Evolutionary conservation across 441 rosid species (phyloP), one percentile per base, ranked within the genome.

Genomic region (Manihot esculenta): DNA sequence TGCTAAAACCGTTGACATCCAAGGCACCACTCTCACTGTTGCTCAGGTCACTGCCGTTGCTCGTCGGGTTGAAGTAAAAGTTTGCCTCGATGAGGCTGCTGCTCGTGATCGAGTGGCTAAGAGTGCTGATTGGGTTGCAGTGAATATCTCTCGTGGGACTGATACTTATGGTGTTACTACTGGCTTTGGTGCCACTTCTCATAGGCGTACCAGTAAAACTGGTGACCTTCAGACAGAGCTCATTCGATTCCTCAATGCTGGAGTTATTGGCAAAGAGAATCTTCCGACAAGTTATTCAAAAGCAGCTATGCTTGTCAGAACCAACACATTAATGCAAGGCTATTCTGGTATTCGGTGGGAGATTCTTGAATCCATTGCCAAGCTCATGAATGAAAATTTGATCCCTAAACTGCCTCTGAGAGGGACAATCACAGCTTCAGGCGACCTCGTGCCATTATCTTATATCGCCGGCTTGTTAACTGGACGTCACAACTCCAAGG

Each of bases 131-230:
- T 84, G 87, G 87, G 84, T 84, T 15, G 69, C 84, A 10, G 67
- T 68, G 33, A 81, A 64, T 53, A 74, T 84, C 50, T 49, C 62
- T 2, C 69, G 73, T 15, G 87, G 87, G 7, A 74, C 79, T 15
- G 85, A 81, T 48, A 84, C 69, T 7, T 81, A 84, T 21, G 87
- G 82, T 4, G 87, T 81, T 47, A 84, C 85, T n/a, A 81, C 87
- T 0, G 82, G 84, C 0, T 81, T 84, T 4, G 85, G 85, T 20
- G 67, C 85, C 20, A 81, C 85, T 30, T 81, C 82, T 30, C 85
- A 81, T 17, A 58, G 85, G n/a, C 62, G 87, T 23, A 81, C 87
- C 48, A 68, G 59, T 70, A 73, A 77, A 56, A 74, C 80, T 33
- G 27, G 74, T 10, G 77, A 79, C 55, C 83, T 84, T 53, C 84